phyloP scores from a whole-genome alignment of 2,329 filamentous ascomycete genomes.

The Beauveria sp. region DNA sequence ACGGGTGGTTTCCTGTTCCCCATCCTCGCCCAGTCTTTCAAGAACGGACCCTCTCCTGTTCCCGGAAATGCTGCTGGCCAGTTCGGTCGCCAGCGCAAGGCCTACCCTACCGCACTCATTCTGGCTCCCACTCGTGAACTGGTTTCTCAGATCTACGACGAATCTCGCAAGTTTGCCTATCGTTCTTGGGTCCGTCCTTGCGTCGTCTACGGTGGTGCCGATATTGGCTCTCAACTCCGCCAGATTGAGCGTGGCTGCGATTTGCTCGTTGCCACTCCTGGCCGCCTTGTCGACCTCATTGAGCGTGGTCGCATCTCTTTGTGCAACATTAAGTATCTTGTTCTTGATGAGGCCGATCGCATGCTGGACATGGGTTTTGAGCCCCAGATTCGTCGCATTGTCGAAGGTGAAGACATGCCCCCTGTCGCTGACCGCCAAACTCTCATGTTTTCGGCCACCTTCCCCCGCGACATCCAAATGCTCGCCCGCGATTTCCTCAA shows the following conservation, averaged over 20 bases:
- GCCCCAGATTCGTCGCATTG: slow-evolving; percentile 96
- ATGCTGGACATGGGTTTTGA: slow-evolving; percentile 99
- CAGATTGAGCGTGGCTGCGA: slow-evolving; percentile 97
- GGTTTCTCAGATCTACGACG: slow-evolving; percentile 97
- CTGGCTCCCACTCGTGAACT: slow-evolving; percentile 96
- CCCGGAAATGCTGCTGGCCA: slow-evolving; percentile 59
- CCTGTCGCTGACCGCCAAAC: slow-evolving; percentile 77
- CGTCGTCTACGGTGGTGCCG: slow-evolving; percentile 97
- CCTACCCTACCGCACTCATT: slow-evolving; percentile 92
- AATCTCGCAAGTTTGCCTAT: slow-evolving; percentile 96
- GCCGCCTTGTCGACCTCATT: slow-evolving; percentile 94
- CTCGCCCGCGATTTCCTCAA: slow-evolving; percentile 97
- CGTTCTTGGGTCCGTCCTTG: slow-evolving; percentile 98
- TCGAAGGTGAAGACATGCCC: slow-evolving; percentile 98
- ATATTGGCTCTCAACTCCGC: slow-evolving; percentile 95
- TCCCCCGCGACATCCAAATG: slow-evolving; percentile 99
- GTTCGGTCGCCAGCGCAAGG: slow-evolving; percentile 93
- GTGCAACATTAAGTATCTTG: slow-evolving; percentile 97
- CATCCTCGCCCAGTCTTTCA: slow-evolving; percentile 94
- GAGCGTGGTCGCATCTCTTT: slow-evolving; percentile 98
- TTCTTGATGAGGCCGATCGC: slow-evolving; percentile 97
- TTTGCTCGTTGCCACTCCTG: slow-evolving; percentile 91
- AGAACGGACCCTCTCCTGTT: slow-evolving; percentile 69
- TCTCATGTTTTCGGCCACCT: slow-evolving; percentile 99
- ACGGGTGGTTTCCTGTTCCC: slow-evolving; percentile 99